Evolutionary conservation across 768 basidiomycete genomes (phyloP), one percentile per base, ranked within the genome.

Genomic region (Panaeolus cyanescens): DNA sequence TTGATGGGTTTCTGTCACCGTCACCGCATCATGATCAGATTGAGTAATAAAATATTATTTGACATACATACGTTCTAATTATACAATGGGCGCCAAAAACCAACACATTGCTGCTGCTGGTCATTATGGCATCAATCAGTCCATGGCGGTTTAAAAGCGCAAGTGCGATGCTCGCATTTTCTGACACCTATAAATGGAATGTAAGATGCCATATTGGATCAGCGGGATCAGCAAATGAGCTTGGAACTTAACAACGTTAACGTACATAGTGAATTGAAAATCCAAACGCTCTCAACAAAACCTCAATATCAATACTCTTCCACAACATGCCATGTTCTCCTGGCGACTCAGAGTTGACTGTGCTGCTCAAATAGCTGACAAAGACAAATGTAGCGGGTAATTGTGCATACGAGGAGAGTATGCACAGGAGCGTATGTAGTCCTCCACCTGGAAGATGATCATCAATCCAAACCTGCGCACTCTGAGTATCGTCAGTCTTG

Each of bases 361-460:
- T 77, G 74, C 0, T 82, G 83, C 68, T 84, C 82, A 56, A 84
- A 84, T n/a, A n/a, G n/a, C n/a, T n/a, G 5, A 83, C 79, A 63
- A 84, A 81, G 1, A 83, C 65, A 7, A 78, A 78, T 2, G 77
- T 67, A 19, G 83, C 65, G 0, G 79, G 79, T 22, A 79, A 68
- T 22, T 73, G 60, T 5, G 7, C 80, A 61, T 8, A 83, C 69
- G 0, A 71, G 67, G 20, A 74, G 71, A 39, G 79, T 71, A 77
- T 77, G 67, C 74, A 75, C 61, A 79, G 82, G 7, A 84, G 73
- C 0, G 74, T 74, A 2, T 75, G 66, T 9, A 83, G 70, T 40
- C n/a, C 39, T 5, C 15, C 64, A 76, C 75, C 1, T 79, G 79
- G 60, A 80, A 80, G 59, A 79, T 74, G 20, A 65, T 65, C n/a